These are phyloP conservation scores for Botryotinia calthae DNA, from an alignment of 2,329 filamentous ascomycete species.

Conservation along the genomic window DNA sequence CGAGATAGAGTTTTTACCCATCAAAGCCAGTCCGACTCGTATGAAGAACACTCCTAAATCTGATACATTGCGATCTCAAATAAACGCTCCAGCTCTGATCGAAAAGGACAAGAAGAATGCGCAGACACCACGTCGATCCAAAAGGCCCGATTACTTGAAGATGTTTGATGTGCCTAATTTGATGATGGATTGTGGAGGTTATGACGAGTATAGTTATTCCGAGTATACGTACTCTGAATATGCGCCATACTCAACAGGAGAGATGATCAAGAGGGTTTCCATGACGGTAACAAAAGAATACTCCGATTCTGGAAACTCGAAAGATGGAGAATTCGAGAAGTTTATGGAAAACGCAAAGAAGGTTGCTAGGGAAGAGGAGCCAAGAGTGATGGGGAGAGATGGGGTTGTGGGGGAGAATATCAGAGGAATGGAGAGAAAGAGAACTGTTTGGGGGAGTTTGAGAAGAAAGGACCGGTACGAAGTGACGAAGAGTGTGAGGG, in stretches of 20 bases:
- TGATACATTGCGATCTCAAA: neutral
- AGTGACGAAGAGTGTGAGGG: neutral
- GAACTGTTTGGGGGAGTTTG: neutral
- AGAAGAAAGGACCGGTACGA: neutral
- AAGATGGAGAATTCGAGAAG: neutral
- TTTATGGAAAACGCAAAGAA: neutral
- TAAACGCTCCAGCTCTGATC: neutral
- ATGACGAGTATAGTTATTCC: neutral
- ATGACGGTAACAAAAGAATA: neutral
- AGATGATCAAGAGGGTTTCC: neutral
- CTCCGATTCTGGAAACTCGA: neutral
- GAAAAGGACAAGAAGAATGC: neutral
- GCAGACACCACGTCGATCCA: neutral
- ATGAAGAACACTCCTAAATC: neutral
- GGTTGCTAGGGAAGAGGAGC: neutral
- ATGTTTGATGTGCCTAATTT: neutral
- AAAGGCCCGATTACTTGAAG: neutral
- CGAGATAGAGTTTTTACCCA: neutral
- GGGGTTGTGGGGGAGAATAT: neutral
- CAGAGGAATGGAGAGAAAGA: neutral
- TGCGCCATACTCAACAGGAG: neutral
- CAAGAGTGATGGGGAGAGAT: neutral
- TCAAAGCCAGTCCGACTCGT: neutral
- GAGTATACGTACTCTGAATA: neutral
- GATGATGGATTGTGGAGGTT: conserved; percentile 10